A percentile compares a stretch with the other conserved stretches of the same genome.
Evolutionary conservation across 371 early-diverging fungal genomes (phyloP).

Genomic region (Mucor piriformis): DNA sequence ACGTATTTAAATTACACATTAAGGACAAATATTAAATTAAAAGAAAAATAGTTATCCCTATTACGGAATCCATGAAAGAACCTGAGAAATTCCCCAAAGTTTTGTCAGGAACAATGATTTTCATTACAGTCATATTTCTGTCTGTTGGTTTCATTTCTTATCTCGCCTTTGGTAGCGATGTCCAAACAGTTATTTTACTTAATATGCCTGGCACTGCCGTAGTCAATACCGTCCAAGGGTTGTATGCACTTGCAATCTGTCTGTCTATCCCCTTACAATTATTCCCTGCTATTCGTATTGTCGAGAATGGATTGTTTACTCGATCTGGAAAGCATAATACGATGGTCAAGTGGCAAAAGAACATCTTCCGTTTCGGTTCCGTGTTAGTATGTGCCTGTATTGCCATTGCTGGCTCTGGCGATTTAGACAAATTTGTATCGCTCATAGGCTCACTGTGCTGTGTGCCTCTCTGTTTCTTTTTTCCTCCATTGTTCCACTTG

Average conservation of each 20-base stretch:
- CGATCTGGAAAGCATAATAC: conserved; percentile 64
- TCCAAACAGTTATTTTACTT: conserved; percentile 79
- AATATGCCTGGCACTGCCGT: conserved; percentile 71
- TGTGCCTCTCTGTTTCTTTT: conserved; percentile 76
- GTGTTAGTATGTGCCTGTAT: conserved; percentile 65
- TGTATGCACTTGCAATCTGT: conserved; percentile 86
- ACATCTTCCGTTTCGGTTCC: conserved; percentile 65
- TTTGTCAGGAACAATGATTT: conserved; percentile 68
- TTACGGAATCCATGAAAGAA: conserved; percentile 76
- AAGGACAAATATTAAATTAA: neutral
- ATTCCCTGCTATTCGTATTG: conserved; percentile 88
- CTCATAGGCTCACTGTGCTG: conserved; percentile 72
- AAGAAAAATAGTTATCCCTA: conserved; percentile 56
- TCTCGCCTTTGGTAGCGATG: conserved; percentile 76
- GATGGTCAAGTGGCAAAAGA: conserved; percentile 89
- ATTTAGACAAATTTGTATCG: conserved; percentile 85
- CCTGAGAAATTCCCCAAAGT: conserved; percentile 79
- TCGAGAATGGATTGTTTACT: conserved; percentile 71
- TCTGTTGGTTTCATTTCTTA: conserved; percentile 79
- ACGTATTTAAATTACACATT: conserved; percentile 12
- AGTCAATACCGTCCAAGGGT: conserved; percentile 68
- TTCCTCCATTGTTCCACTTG: conserved; percentile 82
- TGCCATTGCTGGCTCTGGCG: conserved; percentile 73
- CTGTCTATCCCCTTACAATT: conserved; percentile 82
- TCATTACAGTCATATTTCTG: conserved; percentile 72